phyloP scores from a whole-genome alignment of 495 filamentous ascomycete species.

The Articulospora tetracladia region DNA sequence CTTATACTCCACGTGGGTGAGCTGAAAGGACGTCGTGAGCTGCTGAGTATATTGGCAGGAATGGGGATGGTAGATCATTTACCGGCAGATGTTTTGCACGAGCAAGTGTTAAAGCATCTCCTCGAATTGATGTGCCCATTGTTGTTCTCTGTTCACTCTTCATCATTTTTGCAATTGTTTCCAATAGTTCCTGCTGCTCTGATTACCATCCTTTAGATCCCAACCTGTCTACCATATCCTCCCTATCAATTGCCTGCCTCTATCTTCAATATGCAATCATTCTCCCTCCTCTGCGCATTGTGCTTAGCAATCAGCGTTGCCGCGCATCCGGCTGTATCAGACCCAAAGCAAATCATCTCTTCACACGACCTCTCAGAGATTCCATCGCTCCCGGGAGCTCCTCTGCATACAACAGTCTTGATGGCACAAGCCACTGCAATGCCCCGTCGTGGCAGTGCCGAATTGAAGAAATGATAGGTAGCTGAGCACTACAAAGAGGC shows the following conservation, averaged over 20 bases:
- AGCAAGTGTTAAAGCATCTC: neutral
- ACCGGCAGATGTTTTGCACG: neutral
- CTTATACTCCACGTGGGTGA: conserved; percentile 1
- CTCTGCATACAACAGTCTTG: conserved; percentile 13
- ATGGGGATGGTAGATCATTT: neutral
- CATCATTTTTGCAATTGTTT: too few relatives aligned
- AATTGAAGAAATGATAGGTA: neutral
- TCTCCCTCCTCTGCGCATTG: neutral
- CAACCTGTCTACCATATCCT: neutral
- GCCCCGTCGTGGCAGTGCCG: neutral
- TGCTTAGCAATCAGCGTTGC: neutral
- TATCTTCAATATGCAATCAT: neutral
- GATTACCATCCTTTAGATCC: too few relatives aligned
- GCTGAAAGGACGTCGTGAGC: neutral
- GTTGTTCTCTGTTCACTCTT: neutral
- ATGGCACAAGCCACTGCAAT: conserved; percentile 8
- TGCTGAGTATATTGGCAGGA: neutral
- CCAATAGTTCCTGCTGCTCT: too few relatives aligned
- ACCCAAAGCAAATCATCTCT: conserved; percentile 1
- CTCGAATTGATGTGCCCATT: neutral
- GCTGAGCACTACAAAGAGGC: neutral
- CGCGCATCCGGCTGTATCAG: conserved; percentile 6
- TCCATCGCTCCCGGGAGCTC: neutral
- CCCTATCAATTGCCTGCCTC: too few relatives aligned
- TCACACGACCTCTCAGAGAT: neutral